A percentile compares a stretch with the other conserved stretches of the same genome.
Evolutionary conservation across 139 green algal species (phyloP).

Genomic region (Tetraselmis chui): DNA sequence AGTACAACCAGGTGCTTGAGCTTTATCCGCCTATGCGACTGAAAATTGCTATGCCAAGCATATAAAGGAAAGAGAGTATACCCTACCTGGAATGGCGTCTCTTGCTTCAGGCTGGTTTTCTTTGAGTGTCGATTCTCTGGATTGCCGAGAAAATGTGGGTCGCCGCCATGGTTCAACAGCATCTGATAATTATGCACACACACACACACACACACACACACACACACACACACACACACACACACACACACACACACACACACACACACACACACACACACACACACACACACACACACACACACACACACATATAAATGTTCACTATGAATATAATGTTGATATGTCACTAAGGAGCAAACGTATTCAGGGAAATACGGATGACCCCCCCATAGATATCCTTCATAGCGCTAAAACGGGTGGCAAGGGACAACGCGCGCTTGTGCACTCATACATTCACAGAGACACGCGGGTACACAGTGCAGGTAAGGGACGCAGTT

Average conservation of each 20-base stretch:
- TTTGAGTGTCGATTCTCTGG: not conserved
- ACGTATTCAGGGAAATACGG: too few relatives aligned
- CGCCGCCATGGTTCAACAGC: not conserved
- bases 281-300: not conserved
- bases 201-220: not conserved
- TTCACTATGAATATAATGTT: too few relatives aligned
- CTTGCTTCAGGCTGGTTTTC: not conserved
- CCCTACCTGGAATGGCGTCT: not conserved
- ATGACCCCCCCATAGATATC: not conserved
- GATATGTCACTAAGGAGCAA: too few relatives aligned
- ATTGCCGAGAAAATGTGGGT: not conserved
- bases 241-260: not conserved
- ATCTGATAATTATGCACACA: not conserved
- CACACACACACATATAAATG: not conserved
- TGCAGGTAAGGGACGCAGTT: not conserved
- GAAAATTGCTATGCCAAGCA: too few relatives aligned
- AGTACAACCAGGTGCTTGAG: too few relatives aligned
- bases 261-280: not conserved
- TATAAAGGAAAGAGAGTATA: too few relatives aligned
- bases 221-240: not conserved
- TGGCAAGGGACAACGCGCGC: not conserved
- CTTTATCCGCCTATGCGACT: too few relatives aligned
- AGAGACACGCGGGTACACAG: not conserved
- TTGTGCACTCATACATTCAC: not conserved
- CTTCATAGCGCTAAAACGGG: not conserved